Percentiles rank a stretch among this genome's conserved stretches.
Evolutionary conservation across 2,329 filamentous ascomycete genomes (phyloP).

Genomic region (Reticulascus tulasneorum): DNA sequence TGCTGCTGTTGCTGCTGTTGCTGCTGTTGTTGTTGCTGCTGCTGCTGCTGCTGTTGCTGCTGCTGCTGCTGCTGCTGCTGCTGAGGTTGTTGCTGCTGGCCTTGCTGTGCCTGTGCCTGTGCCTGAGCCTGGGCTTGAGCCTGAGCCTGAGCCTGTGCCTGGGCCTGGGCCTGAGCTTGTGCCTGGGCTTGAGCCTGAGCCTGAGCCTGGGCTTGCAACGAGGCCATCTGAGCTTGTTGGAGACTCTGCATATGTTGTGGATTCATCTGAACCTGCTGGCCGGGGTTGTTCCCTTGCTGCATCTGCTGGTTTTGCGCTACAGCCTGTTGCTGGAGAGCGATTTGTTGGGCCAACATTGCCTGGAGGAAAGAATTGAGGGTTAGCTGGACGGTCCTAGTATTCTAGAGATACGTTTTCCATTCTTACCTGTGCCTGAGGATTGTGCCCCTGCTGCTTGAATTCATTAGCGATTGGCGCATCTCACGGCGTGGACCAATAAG

Average conservation of each 20-base stretch:
- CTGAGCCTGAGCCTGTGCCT: constrained; percentile 33
- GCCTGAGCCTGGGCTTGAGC: constrained; percentile 32
- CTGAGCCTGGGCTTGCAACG: constrained; percentile 31
- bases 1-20: constrained; percentile 28
- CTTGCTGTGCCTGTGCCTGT: constrained; percentile 24
- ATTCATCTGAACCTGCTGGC: constrained; percentile 45
- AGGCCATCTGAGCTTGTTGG: constrained; percentile 37
- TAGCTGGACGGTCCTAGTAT: too few relatives aligned
- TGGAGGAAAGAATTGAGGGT: too few relatives aligned
- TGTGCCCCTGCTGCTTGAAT: constrained; percentile 11
- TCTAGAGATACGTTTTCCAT: too few relatives aligned
- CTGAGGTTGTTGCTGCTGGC: constrained; percentile 32
- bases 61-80: constrained; percentile 30
- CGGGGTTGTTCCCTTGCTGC: constrained; percentile 37
- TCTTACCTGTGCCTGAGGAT: constrained; percentile 15
- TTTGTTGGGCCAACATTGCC: constrained; percentile 42
- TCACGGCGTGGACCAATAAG: not conserved
- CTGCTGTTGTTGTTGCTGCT: constrained; percentile 29
- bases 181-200: constrained; percentile 36
- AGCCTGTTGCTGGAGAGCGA: constrained; percentile 39
- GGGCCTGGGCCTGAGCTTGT: constrained; percentile 35
- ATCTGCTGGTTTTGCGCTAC: constrained; percentile 31
- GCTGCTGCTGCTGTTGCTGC: constrained; percentile 29
- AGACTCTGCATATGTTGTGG: constrained; percentile 41
- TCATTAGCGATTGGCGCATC: constrained; percentile 1